phyloP scores from a whole-genome alignment of 129 eudicot species.

The Ambrosia trifida region DNA sequence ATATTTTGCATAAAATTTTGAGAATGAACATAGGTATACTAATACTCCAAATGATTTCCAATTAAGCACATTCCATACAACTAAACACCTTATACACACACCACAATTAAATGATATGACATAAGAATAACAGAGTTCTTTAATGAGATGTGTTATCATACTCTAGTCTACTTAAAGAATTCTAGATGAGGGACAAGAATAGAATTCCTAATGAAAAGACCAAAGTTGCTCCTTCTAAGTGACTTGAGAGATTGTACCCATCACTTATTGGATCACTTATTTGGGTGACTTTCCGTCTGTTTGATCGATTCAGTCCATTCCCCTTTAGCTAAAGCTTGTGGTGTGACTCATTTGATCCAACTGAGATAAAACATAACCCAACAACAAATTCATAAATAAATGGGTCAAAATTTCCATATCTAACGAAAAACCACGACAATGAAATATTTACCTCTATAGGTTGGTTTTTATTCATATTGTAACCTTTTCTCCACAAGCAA shows the following conservation, averaged over 20 bases:
- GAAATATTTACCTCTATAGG: constrained; percentile 54
- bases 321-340: not conserved
- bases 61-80: not conserved
- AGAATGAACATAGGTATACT: no score
- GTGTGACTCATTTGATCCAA: constrained; percentile 7
- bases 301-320: not conserved
- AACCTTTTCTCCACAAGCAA: constrained; percentile 61
- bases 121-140: no score
- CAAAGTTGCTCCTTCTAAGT: not conserved
- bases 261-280: not conserved
- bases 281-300: not conserved
- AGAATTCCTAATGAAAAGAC: not conserved
- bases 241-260: not conserved
- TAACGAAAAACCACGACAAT: not conserved
- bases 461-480: constrained; percentile 43
- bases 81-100: not conserved
- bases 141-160: not conserved
- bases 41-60: not conserved
- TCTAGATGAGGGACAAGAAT: not conserved
- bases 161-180: not conserved
- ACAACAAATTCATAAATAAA: not conserved
- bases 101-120: not conserved
- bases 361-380: constrained; percentile 15
- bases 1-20: no score
- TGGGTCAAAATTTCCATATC: constrained; percentile 1